phyloP scores from a whole-genome alignment of 352 stramenopile species.

The Phytopythium ostracodes region DNA sequence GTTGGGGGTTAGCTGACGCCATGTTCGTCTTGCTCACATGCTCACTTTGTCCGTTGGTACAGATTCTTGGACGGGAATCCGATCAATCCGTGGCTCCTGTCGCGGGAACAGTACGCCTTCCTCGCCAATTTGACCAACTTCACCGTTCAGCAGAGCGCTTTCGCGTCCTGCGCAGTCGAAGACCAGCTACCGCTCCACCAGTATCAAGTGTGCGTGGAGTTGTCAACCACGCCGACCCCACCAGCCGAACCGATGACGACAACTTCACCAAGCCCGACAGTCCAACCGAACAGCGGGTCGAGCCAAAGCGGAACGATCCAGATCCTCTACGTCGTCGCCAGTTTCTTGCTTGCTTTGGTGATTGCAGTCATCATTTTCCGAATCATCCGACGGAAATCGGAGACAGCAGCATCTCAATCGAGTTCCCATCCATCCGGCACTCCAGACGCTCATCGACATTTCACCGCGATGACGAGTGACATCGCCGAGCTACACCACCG shows the following conservation, averaged over 20 bases:
- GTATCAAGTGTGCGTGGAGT: conserved; percentile 24
- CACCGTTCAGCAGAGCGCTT: conserved; percentile 33
- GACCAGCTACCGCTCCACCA: conserved; percentile 23
- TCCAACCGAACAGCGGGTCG: not conserved
- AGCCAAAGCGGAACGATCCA: conserved; percentile 11
- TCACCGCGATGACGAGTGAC: conserved; percentile 1
- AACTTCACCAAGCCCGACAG: not conserved
- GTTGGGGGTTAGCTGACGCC: not conserved
- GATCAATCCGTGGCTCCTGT: conserved; percentile 24
- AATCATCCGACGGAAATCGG: not conserved
- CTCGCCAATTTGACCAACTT: conserved; percentile 24
- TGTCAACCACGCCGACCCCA: not conserved
- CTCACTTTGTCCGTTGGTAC: not conserved
- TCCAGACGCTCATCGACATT: not conserved
- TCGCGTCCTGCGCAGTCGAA: conserved; percentile 28
- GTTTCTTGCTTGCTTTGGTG: conserved; percentile 31
- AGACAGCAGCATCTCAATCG: not conserved
- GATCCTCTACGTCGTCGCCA: conserved; percentile 31
- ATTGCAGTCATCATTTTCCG: conserved; percentile 19
- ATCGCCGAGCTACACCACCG: not conserved
- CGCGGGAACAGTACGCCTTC: conserved; percentile 22
- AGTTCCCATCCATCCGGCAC: not conserved
- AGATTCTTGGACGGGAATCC: conserved; percentile 32
- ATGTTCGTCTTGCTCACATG: not conserved
- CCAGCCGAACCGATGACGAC: not conserved